Percentiles rank a stretch among this genome's conserved stretches.
Evolutionary conservation across 2,329 filamentous ascomycete species (phyloP).

Genomic region (Neonectria hederae): DNA sequence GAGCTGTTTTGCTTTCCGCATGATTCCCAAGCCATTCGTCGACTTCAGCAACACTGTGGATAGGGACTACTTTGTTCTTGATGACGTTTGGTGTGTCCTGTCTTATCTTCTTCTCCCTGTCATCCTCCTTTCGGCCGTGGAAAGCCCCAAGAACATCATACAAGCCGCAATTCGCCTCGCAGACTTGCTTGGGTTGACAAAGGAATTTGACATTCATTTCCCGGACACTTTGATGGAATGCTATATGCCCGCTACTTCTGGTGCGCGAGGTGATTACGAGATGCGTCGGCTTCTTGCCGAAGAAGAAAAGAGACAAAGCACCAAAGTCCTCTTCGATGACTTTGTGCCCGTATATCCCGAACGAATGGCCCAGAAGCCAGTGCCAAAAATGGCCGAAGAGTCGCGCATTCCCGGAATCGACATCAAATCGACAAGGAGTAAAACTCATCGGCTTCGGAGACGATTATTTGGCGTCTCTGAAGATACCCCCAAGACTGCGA

Average conservation of each 20-base stretch:
- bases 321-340: not conserved
- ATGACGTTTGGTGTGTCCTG: not conserved
- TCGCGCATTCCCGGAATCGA: not conserved
- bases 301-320: not conserved
- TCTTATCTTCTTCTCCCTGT: constrained; percentile 1
- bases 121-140: not conserved
- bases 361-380: not conserved
- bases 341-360: not conserved
- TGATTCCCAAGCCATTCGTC: not conserved
- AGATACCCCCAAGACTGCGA: not conserved
- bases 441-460: not conserved
- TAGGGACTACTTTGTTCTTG: not conserved
- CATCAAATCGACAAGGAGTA: not conserved
- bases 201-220: constrained; percentile 14
- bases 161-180: not conserved
- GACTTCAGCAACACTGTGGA: not conserved
- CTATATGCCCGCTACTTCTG: constrained; percentile 10
- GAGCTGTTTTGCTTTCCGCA: constrained; percentile 10
- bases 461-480: not conserved
- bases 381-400: not conserved
- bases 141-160: not conserved
- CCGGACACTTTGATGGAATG: constrained; percentile 9
- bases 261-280: not conserved
- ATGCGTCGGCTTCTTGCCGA: not conserved
- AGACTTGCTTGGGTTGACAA: not conserved